Evolutionary conservation across 2,329 filamentous ascomycete genomes (phyloP).

Genomic region (Exophiala mesophila): DNA sequence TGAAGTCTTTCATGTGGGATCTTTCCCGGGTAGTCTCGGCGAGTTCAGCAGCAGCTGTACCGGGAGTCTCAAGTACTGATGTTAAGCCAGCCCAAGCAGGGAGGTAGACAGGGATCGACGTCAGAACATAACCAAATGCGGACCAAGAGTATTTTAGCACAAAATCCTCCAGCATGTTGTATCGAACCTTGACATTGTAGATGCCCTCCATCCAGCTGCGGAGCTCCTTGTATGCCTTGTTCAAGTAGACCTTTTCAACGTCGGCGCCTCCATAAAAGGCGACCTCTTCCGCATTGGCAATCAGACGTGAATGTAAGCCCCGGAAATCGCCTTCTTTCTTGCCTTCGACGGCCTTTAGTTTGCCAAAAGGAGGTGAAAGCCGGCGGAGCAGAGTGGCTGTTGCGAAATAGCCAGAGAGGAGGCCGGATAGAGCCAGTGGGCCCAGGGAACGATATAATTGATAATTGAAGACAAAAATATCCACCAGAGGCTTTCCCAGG

Average conservation of each 20-base stretch:
- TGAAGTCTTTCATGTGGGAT: conserved; percentile 94
- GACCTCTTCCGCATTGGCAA: conserved; percentile 95
- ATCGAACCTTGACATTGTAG: conserved; percentile 94
- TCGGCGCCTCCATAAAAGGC: conserved; percentile 95
- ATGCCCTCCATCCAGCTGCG: conserved; percentile 98
- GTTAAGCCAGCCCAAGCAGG: conserved; percentile 88
- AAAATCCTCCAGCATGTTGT: conserved; percentile 98
- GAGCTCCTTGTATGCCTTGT: conserved; percentile 85
- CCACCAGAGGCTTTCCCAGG: conserved; percentile 95
- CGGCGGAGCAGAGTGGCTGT: conserved; percentile 85
- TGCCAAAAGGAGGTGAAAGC: conserved; percentile 91
- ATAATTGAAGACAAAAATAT: conserved; percentile 96
- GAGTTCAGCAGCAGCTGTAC: conserved; percentile 23
- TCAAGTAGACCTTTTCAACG: conserved; percentile 89
- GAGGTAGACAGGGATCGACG: conserved; percentile 87
- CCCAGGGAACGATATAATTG: conserved; percentile 90
- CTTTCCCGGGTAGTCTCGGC: conserved; percentile 60
- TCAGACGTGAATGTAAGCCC: conserved; percentile 80
- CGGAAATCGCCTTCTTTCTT: conserved; percentile 94
- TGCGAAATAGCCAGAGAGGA: conserved; percentile 88
- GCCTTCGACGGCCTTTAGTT: conserved; percentile 92
- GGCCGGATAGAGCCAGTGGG: conserved; percentile 76
- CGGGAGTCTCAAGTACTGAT: conserved; percentile 56
- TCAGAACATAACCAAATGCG: conserved; percentile 90
- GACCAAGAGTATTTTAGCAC: conserved; percentile 99